These are phyloP conservation scores for Penicillium rolfsii DNA, from an alignment of 2,329 filamentous ascomycete genomes.

Conservation along the genomic window DNA sequence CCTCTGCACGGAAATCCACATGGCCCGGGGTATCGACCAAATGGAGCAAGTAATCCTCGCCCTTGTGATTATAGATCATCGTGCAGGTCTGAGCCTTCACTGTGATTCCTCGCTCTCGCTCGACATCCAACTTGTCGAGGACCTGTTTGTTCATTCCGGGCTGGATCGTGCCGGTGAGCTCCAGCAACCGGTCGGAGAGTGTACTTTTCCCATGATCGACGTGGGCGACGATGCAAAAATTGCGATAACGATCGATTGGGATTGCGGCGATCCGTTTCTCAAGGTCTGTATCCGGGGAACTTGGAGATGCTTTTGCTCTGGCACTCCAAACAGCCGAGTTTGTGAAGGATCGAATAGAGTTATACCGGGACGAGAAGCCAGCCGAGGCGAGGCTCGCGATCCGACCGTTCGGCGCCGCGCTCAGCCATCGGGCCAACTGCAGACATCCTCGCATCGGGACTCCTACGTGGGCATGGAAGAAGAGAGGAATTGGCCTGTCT, in stretches of 20 bases:
- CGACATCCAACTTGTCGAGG: slow-evolving; percentile 94
- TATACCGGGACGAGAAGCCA: slow-evolving; percentile 26
- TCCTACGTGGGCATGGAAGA: slow-evolving; percentile 40
- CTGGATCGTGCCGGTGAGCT: slow-evolving; percentile 90
- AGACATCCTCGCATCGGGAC: slow-evolving; percentile 53
- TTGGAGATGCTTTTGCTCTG: slow-evolving; percentile 24
- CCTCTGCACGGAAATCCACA: slow-evolving; percentile 96
- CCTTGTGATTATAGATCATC: slow-evolving; percentile 90
- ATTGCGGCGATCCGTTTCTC: slow-evolving; percentile 60
- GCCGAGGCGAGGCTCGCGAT: slow-evolving; percentile 36
- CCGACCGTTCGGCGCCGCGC: slow-evolving; percentile 42
- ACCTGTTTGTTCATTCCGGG: slow-evolving; percentile 91
- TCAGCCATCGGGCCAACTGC: slow-evolving; percentile 52
- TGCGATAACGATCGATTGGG: slow-evolving; percentile 65
- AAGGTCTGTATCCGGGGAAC: slow-evolving; percentile 51
- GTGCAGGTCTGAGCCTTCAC: slow-evolving; percentile 98
- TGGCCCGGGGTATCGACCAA: slow-evolving; percentile 96
- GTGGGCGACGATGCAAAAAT: slow-evolving; percentile 98
- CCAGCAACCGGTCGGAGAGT: slow-evolving; percentile 85
- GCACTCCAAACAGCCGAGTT: slow-evolving; percentile 33
- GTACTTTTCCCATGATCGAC: slow-evolving; percentile 99
- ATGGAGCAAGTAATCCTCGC: slow-evolving; percentile 88
- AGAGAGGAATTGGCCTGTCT: slow-evolving; percentile 7
- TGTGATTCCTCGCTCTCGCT: slow-evolving; percentile 93
- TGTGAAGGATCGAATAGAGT: slow-evolving; percentile 36